phyloP scores from a whole-genome alignment of 1,284 basidiomycete species.

The Cutaneotrichosporon sp. region DNA sequence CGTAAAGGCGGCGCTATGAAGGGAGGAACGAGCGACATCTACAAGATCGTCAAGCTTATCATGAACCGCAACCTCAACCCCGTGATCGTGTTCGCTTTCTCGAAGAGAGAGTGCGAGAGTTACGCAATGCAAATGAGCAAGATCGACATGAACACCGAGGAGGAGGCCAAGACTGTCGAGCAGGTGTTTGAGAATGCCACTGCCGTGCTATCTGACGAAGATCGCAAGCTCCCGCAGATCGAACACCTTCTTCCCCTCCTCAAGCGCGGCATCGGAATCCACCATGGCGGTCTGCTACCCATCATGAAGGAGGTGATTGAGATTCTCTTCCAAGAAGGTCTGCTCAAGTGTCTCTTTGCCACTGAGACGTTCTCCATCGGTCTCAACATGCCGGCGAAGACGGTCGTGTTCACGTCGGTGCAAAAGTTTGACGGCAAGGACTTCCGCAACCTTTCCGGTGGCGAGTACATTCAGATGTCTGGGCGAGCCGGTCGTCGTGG shows the following conservation, averaged over 20 bases:
- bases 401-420: conserved; percentile 84
- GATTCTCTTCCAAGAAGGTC: conserved; percentile 98
- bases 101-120: conserved; percentile 94
- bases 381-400: conserved; percentile 97
- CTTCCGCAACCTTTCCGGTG: conserved; percentile 74
- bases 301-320: conserved; percentile 99
- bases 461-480: conserved; percentile 98
- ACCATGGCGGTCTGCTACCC: conserved; percentile 94
- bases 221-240: conserved; percentile 90
- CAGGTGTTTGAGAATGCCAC: conserved; percentile 96
- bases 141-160: conserved; percentile 90
- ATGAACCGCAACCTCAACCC: conserved; percentile 98
- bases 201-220: conserved; percentile 78
- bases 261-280: conserved; percentile 94
- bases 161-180: conserved; percentile 82
- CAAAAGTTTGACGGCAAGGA: conserved; percentile 95
- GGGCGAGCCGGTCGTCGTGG: conserved; percentile 96
- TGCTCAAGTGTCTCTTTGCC: conserved; percentile 97
- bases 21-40: conserved; percentile 73
- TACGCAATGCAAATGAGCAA: conserved; percentile 89
- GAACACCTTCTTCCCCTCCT: conserved; percentile 87
- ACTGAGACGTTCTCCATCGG: conserved; percentile 99
- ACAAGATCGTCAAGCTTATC: conserved; percentile 98
- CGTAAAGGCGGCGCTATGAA: conserved; percentile 88
- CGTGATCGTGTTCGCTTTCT: conserved; percentile 98